phyloP scores from a whole-genome alignment of 148 eudicot species.

The Polygonum aviculare region DNA sequence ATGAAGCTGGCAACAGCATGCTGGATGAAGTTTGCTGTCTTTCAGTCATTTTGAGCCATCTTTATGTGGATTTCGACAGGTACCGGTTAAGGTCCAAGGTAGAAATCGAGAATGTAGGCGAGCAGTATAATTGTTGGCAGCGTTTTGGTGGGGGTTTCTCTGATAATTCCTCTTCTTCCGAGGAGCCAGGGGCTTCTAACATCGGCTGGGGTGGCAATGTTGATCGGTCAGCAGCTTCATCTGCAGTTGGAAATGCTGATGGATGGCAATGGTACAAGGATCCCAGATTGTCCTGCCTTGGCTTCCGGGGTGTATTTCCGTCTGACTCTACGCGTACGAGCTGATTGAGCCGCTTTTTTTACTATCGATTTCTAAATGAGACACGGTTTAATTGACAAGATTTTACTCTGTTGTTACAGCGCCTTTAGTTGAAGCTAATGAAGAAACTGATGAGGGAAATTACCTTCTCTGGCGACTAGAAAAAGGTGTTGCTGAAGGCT shows the following conservation, averaged over 20 bases:
- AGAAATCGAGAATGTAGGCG: slow-evolving; percentile 62
- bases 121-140: slow-evolving; percentile 84
- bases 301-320: slow-evolving; percentile 92
- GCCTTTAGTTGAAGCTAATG: slow-evolving; percentile 83
- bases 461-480: slow-evolving; percentile 82
- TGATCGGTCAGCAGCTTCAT: slow-evolving; percentile 51
- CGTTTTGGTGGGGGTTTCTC: slow-evolving; percentile 48
- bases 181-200: slow-evolving; percentile 63
- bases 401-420: slow-evolving; percentile 46
- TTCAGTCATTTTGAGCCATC: background rate
- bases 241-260: slow-evolving; percentile 41
- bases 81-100: slow-evolving; percentile 88
- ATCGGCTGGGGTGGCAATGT: slow-evolving; percentile 71
- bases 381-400: background rate
- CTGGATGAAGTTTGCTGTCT: background rate
- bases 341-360: background rate
- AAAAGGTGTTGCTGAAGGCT: slow-evolving; percentile 96
- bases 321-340: slow-evolving; percentile 58
- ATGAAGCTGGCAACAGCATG: background rate
- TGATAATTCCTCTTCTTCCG: slow-evolving; percentile 25
- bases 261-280: slow-evolving; percentile 92
- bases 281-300: slow-evolving; percentile 81
- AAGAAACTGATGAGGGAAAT: slow-evolving; percentile 69
- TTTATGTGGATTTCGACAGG: slow-evolving; percentile 24
- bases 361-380: background rate